Evolutionary conservation across 2,329 filamentous ascomycete genomes (phyloP), one percentile per base, ranked within the genome.

Genomic region (Neonectria hederae): DNA sequence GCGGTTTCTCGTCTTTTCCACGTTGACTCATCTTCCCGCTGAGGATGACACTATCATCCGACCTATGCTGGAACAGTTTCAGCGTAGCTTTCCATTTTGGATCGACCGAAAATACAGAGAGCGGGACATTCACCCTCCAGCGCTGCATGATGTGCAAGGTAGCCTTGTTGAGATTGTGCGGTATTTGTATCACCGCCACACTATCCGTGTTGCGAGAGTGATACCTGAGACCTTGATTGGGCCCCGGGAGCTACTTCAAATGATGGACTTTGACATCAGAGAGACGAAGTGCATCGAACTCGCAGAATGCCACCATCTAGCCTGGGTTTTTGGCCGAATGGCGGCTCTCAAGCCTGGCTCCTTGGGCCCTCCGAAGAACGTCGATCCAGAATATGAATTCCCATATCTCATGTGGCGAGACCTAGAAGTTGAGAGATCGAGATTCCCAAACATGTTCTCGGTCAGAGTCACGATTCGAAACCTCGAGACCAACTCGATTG

Each of bases 241-340:
- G 5, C 35, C 17, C 17, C 14, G 17, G 35, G 35, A 7, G 35
- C 5, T 38, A 38, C 43, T 62, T 9, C 43, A 24, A 30, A 55
- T 62, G 59, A 62, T 62, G 43, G 30, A 55, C 22, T 22, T 21
- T 17, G 52, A 62, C 14, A 30, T 55, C 13, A 43, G 43, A 3
- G 22, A 49, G 8, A 52, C 59, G 3, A 9, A 30, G 2, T 62
- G 59, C 43, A 56, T 62, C 35, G 43, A 55, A 32, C 35, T 55
- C 9, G 52, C 52, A 11, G 59, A 62, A 22, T 54, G 59, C 28
- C 43, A 55, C 42, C 59, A 62, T 22, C 52, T 55, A 3, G 59
- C 59, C 2, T 62, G 52, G 59, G 32, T 51, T 3, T 14, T 55
- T 2, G 51, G 42, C 14, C 42, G 52, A 10, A 4, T 56, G 2